phyloP scores from a whole-genome alignment of 768 basidiomycete genomes.

The Peribolospora kevripleyi region DNA sequence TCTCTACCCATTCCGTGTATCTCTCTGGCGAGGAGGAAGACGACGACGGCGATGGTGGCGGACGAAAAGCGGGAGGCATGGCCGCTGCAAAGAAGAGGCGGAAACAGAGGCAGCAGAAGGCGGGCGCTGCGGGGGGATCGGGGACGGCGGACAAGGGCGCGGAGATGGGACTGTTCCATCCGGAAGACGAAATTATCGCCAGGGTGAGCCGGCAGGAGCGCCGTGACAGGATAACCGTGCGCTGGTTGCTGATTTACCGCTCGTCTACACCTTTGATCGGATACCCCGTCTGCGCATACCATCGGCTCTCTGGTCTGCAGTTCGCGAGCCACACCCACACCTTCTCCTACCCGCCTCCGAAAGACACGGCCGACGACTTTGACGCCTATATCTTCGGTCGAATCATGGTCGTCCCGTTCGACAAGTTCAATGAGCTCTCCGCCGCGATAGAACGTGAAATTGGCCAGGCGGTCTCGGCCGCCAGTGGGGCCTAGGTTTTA shows the following conservation, averaged over 20 bases:
- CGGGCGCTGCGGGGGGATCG: conserved; percentile 7
- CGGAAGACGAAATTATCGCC: conserved; percentile 54
- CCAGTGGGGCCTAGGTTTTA: no score
- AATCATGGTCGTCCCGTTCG: conserved; percentile 10
- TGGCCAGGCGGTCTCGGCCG: no score
- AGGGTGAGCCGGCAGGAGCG: conserved; percentile 26
- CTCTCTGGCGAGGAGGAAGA: conserved; percentile 29
- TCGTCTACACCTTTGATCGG: neutral
- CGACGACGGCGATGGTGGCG: conserved; percentile 36
- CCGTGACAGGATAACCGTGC: neutral
- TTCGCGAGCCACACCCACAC: conserved; percentile 7
- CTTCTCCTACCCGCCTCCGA: conserved; percentile 3
- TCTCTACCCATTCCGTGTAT: conserved; percentile 1
- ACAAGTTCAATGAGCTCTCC: conserved; percentile 6
- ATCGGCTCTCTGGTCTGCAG: neutral
- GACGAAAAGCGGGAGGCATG: no score
- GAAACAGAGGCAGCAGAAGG: conserved; percentile 18
- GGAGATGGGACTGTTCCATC: conserved; percentile 53
- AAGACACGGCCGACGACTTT: conserved; percentile 5
- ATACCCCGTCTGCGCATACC: neutral
- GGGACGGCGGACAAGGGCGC: conserved; percentile 15
- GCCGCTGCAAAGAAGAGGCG: conserved; percentile 18
- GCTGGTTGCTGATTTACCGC: neutral
- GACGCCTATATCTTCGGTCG: conserved; percentile 12
- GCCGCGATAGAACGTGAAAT: conserved; percentile 5